Evolutionary conservation across 1,139 yeast species (phyloP).

Genomic region (Scheffersomyces quercinus): DNA sequence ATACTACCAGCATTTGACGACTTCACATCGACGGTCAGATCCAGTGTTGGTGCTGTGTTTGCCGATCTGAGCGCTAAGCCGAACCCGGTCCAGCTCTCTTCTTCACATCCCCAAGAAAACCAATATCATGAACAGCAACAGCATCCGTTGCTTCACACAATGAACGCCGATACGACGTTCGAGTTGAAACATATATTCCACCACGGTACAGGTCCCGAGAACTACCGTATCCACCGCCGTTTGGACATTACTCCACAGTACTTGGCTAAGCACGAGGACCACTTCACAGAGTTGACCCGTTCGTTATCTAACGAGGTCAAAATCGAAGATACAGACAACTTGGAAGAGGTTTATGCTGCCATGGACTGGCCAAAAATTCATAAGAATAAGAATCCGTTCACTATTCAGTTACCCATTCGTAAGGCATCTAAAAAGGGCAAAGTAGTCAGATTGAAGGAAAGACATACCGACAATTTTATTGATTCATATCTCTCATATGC

Average conservation of each 20-base stretch:
- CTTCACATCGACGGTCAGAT: no score
- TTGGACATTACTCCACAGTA: slow-evolving; percentile 48
- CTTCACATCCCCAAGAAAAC: no score
- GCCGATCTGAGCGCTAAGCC: no score
- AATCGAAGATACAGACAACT: slow-evolving; percentile 12
- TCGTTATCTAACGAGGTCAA: slow-evolving; percentile 6
- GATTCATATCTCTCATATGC: slow-evolving; percentile 69
- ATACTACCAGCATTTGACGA: no score
- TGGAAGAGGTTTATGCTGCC: slow-evolving; percentile 27
- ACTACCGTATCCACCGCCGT: slow-evolving; percentile 39
- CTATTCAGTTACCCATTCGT: slow-evolving; percentile 31
- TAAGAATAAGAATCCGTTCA: slow-evolving; percentile 45
- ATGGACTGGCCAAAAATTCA: slow-evolving; percentile 44
- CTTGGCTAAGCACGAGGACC: slow-evolving; percentile 19
- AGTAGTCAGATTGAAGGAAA: slow-evolving; percentile 52
- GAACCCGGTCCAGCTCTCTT: no score
- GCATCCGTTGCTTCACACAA: background rate
- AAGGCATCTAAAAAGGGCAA: slow-evolving; percentile 15
- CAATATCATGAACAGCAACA: background rate
- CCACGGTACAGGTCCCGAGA: slow-evolving; percentile 45
- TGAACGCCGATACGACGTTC: slow-evolving; percentile 18
- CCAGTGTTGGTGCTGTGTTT: no score
- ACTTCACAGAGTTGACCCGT: slow-evolving; percentile 6
- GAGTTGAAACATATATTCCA: slow-evolving; percentile 51
- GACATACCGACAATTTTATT: slow-evolving; percentile 61